These are phyloP conservation scores for Arachis monticola DNA, from an alignment of 331 rosid genomes.

Conservation along the genomic window DNA sequence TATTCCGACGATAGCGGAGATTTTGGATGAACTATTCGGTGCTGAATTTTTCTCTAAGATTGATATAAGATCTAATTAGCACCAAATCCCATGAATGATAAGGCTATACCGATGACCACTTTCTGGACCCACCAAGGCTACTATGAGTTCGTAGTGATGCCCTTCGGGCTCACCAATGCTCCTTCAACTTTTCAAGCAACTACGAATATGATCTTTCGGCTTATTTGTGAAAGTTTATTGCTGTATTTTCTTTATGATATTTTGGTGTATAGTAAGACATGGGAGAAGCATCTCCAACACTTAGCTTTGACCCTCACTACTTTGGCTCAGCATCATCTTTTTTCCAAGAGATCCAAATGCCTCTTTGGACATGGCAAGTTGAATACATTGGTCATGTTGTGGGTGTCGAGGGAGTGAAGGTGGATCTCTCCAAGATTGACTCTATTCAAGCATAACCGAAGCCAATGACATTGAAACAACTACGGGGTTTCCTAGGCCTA, in stretches of 20 bases:
- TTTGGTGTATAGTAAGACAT: not conserved
- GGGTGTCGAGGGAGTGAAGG: not conserved
- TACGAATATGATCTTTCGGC: not conserved
- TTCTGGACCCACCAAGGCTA: not conserved
- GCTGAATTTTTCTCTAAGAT: not conserved
- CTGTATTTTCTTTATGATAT: not conserved
- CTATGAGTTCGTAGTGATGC: not conserved
- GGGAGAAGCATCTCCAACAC: not conserved
- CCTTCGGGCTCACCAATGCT: not conserved
- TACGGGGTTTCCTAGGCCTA: not conserved
- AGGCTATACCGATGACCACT: not conserved
- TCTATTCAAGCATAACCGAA: too few species aligned
- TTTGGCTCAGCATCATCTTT: too few species aligned
- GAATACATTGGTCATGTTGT: not conserved
- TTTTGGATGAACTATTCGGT: not conserved
- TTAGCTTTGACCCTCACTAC: too few species aligned
- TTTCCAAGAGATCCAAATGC: not conserved
- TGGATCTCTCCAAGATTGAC: too few species aligned
- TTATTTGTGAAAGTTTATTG: not conserved
- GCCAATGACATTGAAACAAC: not conserved
- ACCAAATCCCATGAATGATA: not conserved
- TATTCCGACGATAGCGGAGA: not conserved
- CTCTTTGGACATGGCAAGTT: too few species aligned
- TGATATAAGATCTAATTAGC: not conserved
- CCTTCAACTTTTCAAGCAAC: not conserved